Conservation (phyloP, 495 filamentous ascomycete species). For the Tuber borchii region DNA sequence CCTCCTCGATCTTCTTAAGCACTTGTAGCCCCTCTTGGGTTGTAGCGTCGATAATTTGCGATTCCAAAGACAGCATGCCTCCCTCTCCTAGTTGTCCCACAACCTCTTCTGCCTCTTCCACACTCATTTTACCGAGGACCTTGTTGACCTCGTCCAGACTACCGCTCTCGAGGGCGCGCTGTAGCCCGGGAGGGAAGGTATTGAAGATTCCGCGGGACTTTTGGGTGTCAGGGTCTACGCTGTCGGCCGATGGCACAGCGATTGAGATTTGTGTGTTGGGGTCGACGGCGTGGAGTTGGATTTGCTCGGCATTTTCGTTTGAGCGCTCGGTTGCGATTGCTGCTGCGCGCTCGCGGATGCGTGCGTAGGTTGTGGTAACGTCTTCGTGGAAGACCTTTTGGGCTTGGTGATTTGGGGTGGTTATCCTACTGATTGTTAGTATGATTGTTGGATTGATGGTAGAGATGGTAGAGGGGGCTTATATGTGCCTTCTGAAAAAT, state of each 20-base stretch:
- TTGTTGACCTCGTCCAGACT: conserved; percentile 91
- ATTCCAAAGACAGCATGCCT: conserved; percentile 84
- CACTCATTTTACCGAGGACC: conserved; percentile 86
- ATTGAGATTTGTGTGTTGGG: conserved; percentile 91
- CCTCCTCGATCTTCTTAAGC: conserved; percentile 70
- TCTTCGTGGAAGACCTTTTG: conserved; percentile 85
- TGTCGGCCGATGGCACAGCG: conserved; percentile 60
- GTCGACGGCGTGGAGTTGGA: conserved; percentile 93
- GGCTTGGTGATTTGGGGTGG: conserved; percentile 87
- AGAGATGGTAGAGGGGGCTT: conserved; percentile 6
- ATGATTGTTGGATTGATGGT: background rate
- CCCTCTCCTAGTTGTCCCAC: conserved; percentile 78
- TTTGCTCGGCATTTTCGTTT: conserved; percentile 65
- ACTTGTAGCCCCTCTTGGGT: conserved; percentile 80
- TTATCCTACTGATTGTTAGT: conserved; percentile 54
- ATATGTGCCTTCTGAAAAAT: conserved; percentile 78
- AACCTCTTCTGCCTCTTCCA: conserved; percentile 85
- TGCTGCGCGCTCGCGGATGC: conserved; percentile 69
- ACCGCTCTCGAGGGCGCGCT: conserved; percentile 73
- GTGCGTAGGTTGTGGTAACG: conserved; percentile 74
- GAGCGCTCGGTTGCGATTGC: conserved; percentile 67
- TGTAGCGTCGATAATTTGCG: conserved; percentile 90
- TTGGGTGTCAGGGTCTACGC: conserved; percentile 59
- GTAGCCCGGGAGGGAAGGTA: conserved; percentile 70
- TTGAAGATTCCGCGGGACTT: conserved; percentile 72